A percentile compares a stretch with the other conserved stretches of the same genome.
These are phyloP conservation scores for Botrytis medusae DNA, from an alignment of 2,329 filamentous ascomycete genomes.

Conservation along the genomic window DNA sequence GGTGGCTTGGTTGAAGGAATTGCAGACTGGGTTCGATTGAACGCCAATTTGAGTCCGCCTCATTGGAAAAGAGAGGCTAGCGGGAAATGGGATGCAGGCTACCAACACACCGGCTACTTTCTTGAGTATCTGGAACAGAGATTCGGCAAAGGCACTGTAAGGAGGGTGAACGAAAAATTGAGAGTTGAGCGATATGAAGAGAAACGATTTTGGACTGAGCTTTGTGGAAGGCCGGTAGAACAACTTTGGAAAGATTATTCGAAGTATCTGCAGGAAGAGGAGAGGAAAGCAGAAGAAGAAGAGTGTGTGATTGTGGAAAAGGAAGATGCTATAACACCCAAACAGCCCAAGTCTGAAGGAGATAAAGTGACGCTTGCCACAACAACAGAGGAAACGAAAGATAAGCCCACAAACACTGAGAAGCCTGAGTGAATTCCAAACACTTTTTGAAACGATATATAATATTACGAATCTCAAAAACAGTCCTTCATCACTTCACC, in stretches of 20 bases:
- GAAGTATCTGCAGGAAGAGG: slow-evolving; percentile 37
- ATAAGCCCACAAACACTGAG: not conserved
- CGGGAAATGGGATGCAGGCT: slow-evolving; percentile 81
- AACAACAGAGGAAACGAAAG: not conserved
- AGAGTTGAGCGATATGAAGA: slow-evolving; percentile 63
- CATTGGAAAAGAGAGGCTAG: slow-evolving; percentile 68
- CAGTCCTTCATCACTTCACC: not conserved
- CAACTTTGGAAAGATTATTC: slow-evolving; percentile 76
- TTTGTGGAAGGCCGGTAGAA: slow-evolving; percentile 65
- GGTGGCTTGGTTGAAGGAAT: slow-evolving; percentile 86
- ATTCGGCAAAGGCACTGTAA: slow-evolving; percentile 59
- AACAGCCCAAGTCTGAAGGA: not conserved
- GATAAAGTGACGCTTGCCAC: not conserved
- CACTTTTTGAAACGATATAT: not conserved
- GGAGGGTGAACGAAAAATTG: slow-evolving; percentile 67
- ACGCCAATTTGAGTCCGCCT: slow-evolving; percentile 69
- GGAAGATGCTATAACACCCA: slow-evolving; percentile 28
- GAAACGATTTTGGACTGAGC: slow-evolving; percentile 63
- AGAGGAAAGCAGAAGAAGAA: slow-evolving; percentile 33
- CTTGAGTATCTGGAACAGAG: slow-evolving; percentile 77
- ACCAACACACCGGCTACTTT: slow-evolving; percentile 90
- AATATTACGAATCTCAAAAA: not conserved
- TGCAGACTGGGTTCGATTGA: slow-evolving; percentile 87
- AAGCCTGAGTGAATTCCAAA: not conserved
- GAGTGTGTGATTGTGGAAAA: slow-evolving; percentile 38